Evolutionary conservation across 331 rosid genomes (phyloP).

Genomic region (Dryas integrifolia): DNA sequence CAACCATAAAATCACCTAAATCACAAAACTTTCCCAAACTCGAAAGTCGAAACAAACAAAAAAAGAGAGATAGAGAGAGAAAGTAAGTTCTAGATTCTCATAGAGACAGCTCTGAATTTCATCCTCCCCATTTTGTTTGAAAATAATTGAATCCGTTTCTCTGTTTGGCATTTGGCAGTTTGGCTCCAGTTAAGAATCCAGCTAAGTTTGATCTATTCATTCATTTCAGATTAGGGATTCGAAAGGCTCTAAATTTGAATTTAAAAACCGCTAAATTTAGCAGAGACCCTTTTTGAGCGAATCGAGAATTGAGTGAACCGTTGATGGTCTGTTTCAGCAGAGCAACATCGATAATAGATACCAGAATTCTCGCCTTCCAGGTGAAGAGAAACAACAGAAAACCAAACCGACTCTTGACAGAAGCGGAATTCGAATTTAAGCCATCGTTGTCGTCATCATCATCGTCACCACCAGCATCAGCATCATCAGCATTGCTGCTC

Average conservation of each 20-base stretch:
- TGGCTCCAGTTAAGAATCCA: no score
- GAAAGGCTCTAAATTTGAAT: neutral
- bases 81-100: no score
- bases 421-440: neutral
- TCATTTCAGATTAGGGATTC: neutral
- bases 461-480: neutral
- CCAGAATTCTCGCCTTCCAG: neutral
- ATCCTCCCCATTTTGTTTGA: no score
- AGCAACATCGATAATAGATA: neutral
- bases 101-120: no score
- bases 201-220: no score
- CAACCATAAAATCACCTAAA: no score
- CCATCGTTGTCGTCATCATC: neutral
- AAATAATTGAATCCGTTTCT: no score
- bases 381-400: slow-evolving; percentile 7
- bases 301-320: neutral
- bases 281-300: neutral
- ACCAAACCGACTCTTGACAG: neutral
- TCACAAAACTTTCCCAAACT: no score
- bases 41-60: no score
- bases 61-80: no score
- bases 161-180: no score
- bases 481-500: slow-evolving; percentile 12
- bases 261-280: slow-evolving; percentile 25
- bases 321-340: slow-evolving; percentile 22